Evolutionary conservation across 768 basidiomycete genomes (phyloP).

Genomic region (Dacryopinax spathularia): DNA sequence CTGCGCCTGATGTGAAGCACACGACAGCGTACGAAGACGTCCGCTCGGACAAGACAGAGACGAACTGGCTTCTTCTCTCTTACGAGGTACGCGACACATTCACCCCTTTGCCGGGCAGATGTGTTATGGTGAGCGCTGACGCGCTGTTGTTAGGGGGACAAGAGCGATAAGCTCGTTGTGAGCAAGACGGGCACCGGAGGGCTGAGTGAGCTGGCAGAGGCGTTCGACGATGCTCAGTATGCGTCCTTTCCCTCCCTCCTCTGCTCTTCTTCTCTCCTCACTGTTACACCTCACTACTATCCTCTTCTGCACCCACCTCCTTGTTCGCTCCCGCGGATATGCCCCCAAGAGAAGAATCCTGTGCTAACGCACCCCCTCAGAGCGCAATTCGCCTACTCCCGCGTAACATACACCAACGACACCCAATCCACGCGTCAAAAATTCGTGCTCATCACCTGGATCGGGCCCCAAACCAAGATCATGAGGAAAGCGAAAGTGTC

Average conservation of each 20-base stretch:
- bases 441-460: slow-evolving; percentile 73
- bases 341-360: slow-evolving; percentile 6
- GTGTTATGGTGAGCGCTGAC: slow-evolving; percentile 44
- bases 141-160: slow-evolving; percentile 13
- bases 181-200: slow-evolving; percentile 70
- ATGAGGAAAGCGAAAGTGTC: slow-evolving; percentile 94
- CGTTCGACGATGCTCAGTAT: slow-evolving; percentile 47
- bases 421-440: slow-evolving; percentile 79
- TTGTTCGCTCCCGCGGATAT: background rate
- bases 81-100: slow-evolving; percentile 69
- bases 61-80: slow-evolving; percentile 81
- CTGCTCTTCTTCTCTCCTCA: no score
- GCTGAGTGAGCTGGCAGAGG: slow-evolving; percentile 57
- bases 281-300: no score
- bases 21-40: slow-evolving; percentile 71
- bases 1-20: slow-evolving; percentile 9
- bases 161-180: slow-evolving; percentile 55
- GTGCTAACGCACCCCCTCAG: background rate
- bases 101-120: no score
- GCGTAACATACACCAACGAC: slow-evolving; percentile 74
- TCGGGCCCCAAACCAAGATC: slow-evolving; percentile 66
- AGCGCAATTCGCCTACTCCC: slow-evolving; percentile 73
- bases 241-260: background rate
- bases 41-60: slow-evolving; percentile 68
- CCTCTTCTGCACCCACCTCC: background rate